Conservation (phyloP, 2,329 filamentous ascomycete genomes). For the Peltaster fructicola region DNA sequence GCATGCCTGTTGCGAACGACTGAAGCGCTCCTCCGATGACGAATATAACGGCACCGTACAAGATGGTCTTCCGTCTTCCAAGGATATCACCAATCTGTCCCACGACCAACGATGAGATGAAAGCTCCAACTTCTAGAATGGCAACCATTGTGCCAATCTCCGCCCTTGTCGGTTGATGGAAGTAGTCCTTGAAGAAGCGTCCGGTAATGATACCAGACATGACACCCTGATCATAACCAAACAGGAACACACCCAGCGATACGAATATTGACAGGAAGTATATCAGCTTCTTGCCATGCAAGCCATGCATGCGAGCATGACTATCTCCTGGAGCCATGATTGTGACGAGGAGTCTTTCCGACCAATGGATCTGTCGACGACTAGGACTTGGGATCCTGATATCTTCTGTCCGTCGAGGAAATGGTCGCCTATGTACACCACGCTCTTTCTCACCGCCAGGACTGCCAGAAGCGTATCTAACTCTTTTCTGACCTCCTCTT, state of each 20-base stretch:
- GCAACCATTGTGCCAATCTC: slow-evolving; percentile 95
- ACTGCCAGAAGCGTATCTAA: slow-evolving; percentile 4
- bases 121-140: slow-evolving; percentile 84
- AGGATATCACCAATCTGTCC: slow-evolving; percentile 84
- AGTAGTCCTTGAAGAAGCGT: slow-evolving; percentile 76
- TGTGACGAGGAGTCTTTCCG: slow-evolving; percentile 53
- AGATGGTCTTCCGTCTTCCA: slow-evolving; percentile 72
- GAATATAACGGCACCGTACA: slow-evolving; percentile 87
- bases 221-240: slow-evolving; percentile 79
- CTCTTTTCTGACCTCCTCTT: slow-evolving; percentile 5
- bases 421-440: slow-evolving; percentile 12
- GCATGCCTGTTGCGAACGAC: slow-evolving; percentile 62
- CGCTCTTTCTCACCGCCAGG: slow-evolving; percentile 26
- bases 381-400: slow-evolving; percentile 62
- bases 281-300: slow-evolving; percentile 90
- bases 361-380: slow-evolving; percentile 44
- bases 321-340: slow-evolving; percentile 70
- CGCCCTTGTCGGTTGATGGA: slow-evolving; percentile 69
- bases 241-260: slow-evolving; percentile 61
- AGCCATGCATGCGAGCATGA: slow-evolving; percentile 60
- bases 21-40: slow-evolving; percentile 69
- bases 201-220: slow-evolving; percentile 63
- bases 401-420: slow-evolving; percentile 45
- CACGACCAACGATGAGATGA: slow-evolving; percentile 73
- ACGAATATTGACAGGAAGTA: slow-evolving; percentile 35